Evolutionary conservation across 2,329 filamentous ascomycete species (phyloP).

Genomic region (Curvularia spicifera): DNA sequence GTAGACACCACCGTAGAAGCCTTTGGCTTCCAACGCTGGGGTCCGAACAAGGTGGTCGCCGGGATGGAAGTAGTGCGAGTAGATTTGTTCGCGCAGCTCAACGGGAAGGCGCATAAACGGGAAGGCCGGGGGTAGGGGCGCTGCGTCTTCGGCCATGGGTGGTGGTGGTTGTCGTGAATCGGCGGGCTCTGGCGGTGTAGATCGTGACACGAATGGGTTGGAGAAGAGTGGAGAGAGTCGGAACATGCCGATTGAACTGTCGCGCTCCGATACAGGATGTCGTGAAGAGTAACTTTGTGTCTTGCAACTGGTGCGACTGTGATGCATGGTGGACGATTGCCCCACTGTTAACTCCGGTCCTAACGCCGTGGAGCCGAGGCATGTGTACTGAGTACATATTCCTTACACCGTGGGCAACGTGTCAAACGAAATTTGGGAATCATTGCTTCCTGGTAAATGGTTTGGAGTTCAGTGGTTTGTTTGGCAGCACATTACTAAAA

Average conservation of each 20-base stretch:
- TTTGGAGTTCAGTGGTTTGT: background rate
- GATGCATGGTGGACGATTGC: slow-evolving; percentile 6
- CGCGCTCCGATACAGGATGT: background rate
- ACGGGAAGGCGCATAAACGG: slow-evolving; percentile 41
- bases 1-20: slow-evolving; percentile 36
- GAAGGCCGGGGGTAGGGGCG: slow-evolving; percentile 17
- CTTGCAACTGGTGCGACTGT: slow-evolving; percentile 3
- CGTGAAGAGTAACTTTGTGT: background rate
- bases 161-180: background rate
- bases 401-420: background rate
- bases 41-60: slow-evolving; percentile 25
- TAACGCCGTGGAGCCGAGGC: slow-evolving; percentile 18
- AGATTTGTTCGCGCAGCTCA: slow-evolving; percentile 44
- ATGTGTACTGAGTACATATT: background rate
- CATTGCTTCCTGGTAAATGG: background rate
- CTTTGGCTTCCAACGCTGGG: slow-evolving; percentile 18
- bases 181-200: background rate
- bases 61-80: slow-evolving; percentile 40
- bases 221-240: slow-evolving; percentile 7
- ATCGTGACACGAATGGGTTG: slow-evolving; percentile 7
- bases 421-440: background rate
- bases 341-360: slow-evolving; percentile 13
- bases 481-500: background rate
- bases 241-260: slow-evolving; percentile 7
- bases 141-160: background rate